These are phyloP conservation scores for Wakefieldia striispora DNA, from an alignment of 768 basidiomycete species.

Conservation along the genomic window DNA sequence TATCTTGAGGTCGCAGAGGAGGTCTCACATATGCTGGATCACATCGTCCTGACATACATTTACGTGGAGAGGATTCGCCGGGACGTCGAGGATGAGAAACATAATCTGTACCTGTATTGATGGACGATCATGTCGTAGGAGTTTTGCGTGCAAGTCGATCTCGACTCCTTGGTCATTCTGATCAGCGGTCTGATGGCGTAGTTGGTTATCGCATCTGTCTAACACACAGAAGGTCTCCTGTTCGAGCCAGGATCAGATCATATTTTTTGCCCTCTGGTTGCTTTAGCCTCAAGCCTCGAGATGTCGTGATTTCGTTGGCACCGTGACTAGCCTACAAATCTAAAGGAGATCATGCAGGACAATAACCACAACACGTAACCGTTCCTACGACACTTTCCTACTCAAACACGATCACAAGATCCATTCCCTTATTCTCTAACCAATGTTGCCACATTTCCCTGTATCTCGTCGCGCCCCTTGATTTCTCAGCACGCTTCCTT, in stretches of 20 bases:
- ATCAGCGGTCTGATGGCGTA: constrained; percentile 54
- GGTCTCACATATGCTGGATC: constrained; percentile 29
- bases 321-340: neutral
- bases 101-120: neutral
- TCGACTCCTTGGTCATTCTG: too few relatives aligned
- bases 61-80: constrained; percentile 31
- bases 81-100: constrained; percentile 19
- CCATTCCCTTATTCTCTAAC: constrained; percentile 35
- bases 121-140: too few relatives aligned
- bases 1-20: constrained; percentile 27
- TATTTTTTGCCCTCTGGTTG: neutral
- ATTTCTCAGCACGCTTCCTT: neutral
- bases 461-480: constrained; percentile 29
- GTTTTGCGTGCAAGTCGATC: too few relatives aligned
- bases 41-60: constrained; percentile 34
- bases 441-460: constrained; percentile 38
- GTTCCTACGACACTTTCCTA: neutral
- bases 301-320: too few relatives aligned
- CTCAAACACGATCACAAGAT: constrained; percentile 36
- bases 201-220: constrained; percentile 85
- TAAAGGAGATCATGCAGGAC: neutral
- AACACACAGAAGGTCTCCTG: constrained; percentile 51
- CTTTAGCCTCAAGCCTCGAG: too few relatives aligned
- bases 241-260: constrained; percentile 23
- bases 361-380: neutral